Percentiles rank a stretch among this genome's conserved stretches.
Evolutionary conservation across 1,284 basidiomycete species (phyloP).

Genomic region (Irpex lacteus): DNA sequence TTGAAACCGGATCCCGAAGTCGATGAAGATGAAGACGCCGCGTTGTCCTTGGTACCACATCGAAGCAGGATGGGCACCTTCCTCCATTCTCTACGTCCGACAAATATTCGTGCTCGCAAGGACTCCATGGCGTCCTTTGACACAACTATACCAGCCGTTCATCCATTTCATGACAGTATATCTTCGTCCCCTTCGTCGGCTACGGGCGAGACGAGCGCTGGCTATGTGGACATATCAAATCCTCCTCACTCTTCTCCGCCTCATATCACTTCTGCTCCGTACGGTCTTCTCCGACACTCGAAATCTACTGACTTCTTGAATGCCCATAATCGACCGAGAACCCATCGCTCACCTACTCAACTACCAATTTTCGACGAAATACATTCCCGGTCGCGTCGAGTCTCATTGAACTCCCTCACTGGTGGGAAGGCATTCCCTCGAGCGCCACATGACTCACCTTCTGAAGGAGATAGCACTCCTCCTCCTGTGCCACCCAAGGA

Average conservation of each 20-base stretch:
- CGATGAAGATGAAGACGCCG: slow-evolving; percentile 37
- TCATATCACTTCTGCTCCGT: neutral
- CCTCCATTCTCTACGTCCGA: slow-evolving; percentile 53
- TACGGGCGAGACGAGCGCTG: neutral
- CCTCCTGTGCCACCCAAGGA: slow-evolving; percentile 32
- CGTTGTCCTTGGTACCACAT: slow-evolving; percentile 24
- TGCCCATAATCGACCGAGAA: neutral
- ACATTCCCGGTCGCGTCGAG: slow-evolving; percentile 4
- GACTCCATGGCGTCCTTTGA: slow-evolving; percentile 35
- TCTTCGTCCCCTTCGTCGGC: slow-evolving; percentile 10
- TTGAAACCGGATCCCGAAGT: slow-evolving; percentile 44
- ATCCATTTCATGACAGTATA: slow-evolving; percentile 5
- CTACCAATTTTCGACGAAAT: neutral
- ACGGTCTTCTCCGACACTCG: slow-evolving; percentile 1
- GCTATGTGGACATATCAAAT: neutral
- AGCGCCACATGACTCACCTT: neutral
- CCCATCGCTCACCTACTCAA: slow-evolving; percentile 3
- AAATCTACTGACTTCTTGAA: slow-evolving; percentile 3
- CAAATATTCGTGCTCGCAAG: slow-evolving; percentile 39
- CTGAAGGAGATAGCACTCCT: neutral
- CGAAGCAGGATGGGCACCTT: slow-evolving; percentile 48
- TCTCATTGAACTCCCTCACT: neutral
- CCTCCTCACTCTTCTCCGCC: neutral
- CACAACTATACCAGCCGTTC: slow-evolving; percentile 11
- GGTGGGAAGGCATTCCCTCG: neutral